These are phyloP conservation scores for Pythium sp. DNA, from an alignment of 352 stramenopile species.

Conservation along the genomic window DNA sequence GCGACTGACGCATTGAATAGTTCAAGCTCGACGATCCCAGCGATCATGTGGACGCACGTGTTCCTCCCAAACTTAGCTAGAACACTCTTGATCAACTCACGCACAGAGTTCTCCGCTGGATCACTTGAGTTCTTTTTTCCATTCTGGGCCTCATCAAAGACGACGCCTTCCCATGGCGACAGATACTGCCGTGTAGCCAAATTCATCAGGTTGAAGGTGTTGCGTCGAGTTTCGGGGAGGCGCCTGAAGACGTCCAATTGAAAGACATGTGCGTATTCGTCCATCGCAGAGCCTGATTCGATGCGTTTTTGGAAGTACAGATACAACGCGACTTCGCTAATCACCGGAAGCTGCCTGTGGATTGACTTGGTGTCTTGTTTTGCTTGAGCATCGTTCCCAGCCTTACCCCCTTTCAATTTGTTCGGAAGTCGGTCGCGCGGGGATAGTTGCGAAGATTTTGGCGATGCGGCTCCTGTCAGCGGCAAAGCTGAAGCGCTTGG, in stretches of 20 bases:
- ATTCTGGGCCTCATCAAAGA: constrained; percentile 21
- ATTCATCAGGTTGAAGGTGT: neutral
- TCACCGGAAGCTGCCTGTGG: neutral
- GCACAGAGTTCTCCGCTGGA: constrained; percentile 9
- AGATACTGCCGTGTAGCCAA: constrained; percentile 5
- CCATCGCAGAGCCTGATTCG: constrained; percentile 18
- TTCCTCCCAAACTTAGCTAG: constrained; percentile 23
- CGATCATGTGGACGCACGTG: constrained; percentile 46
- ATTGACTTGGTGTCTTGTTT: constrained; percentile 3
- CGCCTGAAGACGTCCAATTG: constrained; percentile 43
- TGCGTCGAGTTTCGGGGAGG: constrained; percentile 20
- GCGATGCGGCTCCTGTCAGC: neutral
- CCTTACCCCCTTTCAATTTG: neutral
- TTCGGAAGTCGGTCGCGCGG: neutral
- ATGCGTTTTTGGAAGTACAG: constrained; percentile 45
- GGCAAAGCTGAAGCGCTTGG: constrained; percentile 12
- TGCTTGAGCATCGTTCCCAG: neutral
- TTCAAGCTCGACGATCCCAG: constrained; percentile 50
- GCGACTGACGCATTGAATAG: constrained; percentile 36
- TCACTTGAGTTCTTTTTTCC: neutral
- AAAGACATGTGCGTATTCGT: constrained; percentile 57
- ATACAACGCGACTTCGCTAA: constrained; percentile 38
- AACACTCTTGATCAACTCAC: constrained; percentile 24
- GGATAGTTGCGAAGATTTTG: neutral
- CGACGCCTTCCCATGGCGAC: constrained; percentile 37